phyloP scores from a whole-genome alignment of 257 asterid genomes.

The Cinchona pubescens region DNA sequence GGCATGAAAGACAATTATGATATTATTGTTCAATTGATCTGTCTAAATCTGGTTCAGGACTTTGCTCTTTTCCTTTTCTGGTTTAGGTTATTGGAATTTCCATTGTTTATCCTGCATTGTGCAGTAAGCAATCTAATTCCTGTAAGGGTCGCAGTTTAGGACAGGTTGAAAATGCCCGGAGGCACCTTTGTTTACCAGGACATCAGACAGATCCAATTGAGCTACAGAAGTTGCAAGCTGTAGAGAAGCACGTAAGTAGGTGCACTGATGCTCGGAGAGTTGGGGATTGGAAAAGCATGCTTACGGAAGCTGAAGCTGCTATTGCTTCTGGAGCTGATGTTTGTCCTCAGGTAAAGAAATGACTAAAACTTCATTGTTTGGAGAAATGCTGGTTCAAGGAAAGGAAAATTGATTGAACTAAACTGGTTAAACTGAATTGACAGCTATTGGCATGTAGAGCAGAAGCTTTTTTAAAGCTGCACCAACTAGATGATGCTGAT shows the following conservation, averaged over 20 bases:
- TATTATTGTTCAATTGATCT: background rate
- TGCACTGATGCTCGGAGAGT: slow-evolving; percentile 60
- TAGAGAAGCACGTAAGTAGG: slow-evolving; percentile 58
- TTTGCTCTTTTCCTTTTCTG: slow-evolving; percentile 5
- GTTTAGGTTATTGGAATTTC: slow-evolving; percentile 17
- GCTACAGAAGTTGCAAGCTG: slow-evolving; percentile 56
- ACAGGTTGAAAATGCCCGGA: slow-evolving; percentile 48
- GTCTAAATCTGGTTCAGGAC: background rate
- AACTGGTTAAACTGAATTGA: slow-evolving; percentile 38
- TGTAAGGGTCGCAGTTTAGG: slow-evolving; percentile 43
- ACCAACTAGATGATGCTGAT: slow-evolving; percentile 58
- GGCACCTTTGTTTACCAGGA: slow-evolving; percentile 41
- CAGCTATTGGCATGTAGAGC: slow-evolving; percentile 88
- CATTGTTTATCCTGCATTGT: slow-evolving; percentile 22
- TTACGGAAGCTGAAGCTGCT: slow-evolving; percentile 67
- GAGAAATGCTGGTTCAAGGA: background rate
- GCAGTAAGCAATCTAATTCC: slow-evolving; percentile 27
- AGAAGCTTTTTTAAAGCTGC: slow-evolving; percentile 83
- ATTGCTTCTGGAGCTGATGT: slow-evolving; percentile 68
- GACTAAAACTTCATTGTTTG: background rate
- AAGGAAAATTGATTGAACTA: slow-evolving; percentile 11
- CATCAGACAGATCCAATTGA: slow-evolving; percentile 33
- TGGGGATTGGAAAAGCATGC: slow-evolving; percentile 56
- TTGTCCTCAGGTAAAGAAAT: slow-evolving; percentile 64
- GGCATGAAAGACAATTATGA: background rate